Conservation (phyloP, 164 flowering plant genomes). For the Paratinospora sagittata region DNA sequence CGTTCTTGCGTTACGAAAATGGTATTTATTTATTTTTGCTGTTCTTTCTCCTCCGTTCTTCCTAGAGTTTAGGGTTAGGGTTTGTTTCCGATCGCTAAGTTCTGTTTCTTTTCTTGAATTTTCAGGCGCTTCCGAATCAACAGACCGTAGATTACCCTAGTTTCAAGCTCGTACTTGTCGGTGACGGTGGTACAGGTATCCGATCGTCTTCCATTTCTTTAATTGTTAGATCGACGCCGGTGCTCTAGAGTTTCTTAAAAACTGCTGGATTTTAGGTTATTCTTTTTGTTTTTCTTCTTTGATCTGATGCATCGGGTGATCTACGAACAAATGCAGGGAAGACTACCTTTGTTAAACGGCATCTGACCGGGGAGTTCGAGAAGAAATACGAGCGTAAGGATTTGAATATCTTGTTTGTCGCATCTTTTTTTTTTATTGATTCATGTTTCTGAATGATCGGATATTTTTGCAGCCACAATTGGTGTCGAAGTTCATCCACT, state of each 20-base stretch:
- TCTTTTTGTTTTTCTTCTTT: not conserved
- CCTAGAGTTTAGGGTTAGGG: conserved; percentile 2
- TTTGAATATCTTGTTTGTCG: not conserved
- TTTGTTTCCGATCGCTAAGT: not conserved
- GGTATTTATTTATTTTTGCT: not conserved
- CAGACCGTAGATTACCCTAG: conserved; percentile 32
- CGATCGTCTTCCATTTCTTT: not conserved
- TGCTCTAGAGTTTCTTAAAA: not conserved
- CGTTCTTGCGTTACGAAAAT: not conserved
- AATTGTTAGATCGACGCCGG: not conserved
- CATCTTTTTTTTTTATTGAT: not conserved
- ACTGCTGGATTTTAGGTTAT: not conserved
- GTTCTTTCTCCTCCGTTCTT: not conserved
- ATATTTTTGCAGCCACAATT: conserved; percentile 36
- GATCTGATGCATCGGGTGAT: not conserved
- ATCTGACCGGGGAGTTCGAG: conserved; percentile 38
- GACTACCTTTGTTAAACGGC: conserved; percentile 39
- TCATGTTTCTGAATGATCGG: not conserved
- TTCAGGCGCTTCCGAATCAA: conserved; percentile 35
- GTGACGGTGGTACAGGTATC: conserved; percentile 25
- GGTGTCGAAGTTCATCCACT: conserved; percentile 71
- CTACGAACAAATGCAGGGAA: conserved; percentile 21
- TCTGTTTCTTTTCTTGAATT: not conserved
- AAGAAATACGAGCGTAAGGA: conserved; percentile 33
- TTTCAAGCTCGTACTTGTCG: conserved; percentile 27